A percentile compares a stretch with the other conserved stretches of the same genome.
Evolutionary conservation across 2,329 filamentous ascomycete genomes (phyloP).

Genomic region (Claviceps capensis): DNA sequence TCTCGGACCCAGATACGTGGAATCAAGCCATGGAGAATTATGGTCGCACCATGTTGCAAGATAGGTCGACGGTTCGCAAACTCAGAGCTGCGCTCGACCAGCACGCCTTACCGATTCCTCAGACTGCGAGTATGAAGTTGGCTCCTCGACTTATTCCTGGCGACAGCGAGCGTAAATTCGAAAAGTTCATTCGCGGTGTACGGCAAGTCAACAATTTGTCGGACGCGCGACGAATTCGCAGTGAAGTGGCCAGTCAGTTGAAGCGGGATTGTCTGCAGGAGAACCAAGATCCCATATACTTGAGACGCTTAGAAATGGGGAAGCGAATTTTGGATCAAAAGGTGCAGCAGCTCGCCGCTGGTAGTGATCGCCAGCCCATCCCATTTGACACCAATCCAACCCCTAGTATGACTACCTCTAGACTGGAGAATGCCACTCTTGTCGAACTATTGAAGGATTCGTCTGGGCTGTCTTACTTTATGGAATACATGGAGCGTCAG

Average conservation of each 20-base stretch:
- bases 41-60: constrained; percentile 76
- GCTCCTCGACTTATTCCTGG: constrained; percentile 70
- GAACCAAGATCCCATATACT: constrained; percentile 70
- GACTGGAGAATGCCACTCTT: constrained; percentile 61
- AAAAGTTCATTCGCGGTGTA: constrained; percentile 84
- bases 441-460: constrained; percentile 81
- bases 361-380: constrained; percentile 34
- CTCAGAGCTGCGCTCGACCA: constrained; percentile 85
- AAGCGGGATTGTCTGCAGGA: constrained; percentile 71
- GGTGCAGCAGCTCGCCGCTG: constrained; percentile 65
- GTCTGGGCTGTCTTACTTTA: constrained; percentile 90
- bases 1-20: constrained; percentile 92
- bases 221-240: constrained; percentile 83
- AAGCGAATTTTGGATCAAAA: constrained; percentile 83
- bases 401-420: constrained; percentile 33
- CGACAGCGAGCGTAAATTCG: constrained; percentile 85
- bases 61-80: constrained; percentile 86
- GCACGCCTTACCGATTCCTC: constrained; percentile 73
- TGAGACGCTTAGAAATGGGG: constrained; percentile 82
- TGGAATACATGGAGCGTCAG: constrained; percentile 98
- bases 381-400: constrained; percentile 12
- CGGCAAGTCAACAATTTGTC: constrained; percentile 81
- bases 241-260: constrained; percentile 81
- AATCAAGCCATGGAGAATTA: constrained; percentile 90
- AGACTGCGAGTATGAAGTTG: constrained; percentile 45